Base-by-base conservation (phyloP, 805 yeast genomes). In the Pichia californica region DNA sequence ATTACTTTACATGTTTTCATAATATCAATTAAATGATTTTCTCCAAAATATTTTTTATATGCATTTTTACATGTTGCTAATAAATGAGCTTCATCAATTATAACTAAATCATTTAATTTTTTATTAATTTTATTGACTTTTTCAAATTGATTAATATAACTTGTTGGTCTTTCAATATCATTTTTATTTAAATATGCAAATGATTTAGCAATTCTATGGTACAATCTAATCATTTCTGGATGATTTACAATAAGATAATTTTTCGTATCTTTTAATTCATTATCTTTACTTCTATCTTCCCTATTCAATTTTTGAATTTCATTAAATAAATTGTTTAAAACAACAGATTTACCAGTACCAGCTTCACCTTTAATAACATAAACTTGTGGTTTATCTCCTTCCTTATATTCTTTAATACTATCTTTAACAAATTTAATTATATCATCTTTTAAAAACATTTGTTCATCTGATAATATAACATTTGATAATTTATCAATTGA, bases 351-450 rank as follows among this genome's bases (percentile, higher is more conserved):
- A 11, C 76, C 76, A 0, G 76, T 71, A 20, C 76, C 76, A 6
- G 75, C 74, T 55, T 69, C 73, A 39, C 76, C 76, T 46, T 69
- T 64, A 39, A 71, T 68, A 1, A 69, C 68, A 51, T 63, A 70
- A 49, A 67, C 59, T n/a, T 21, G 34, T 0, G 70, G 57, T 31
- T 42, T 49, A 25, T 44, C 48, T 3, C 51, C 44, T 5, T 21
- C n/a, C 3, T 44, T 31, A 28, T 48, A 42, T 2, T 40, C 40
- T n/a, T 44, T 30, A 10, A 69, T 42, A 23, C 58, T 49, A 0
- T 52, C 41, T 27, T 58, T 52, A 21, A 59, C 54, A 48, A 68
- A 70, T 0, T 51, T 25, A 40, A 70, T 38, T 3, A 65, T 57
- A 7, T 51, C 52, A 7, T 47, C 36, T 42, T 59, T 67, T 33